phyloP scores from a whole-genome alignment of 305 asterid species.

The Solanum hybrid region DNA sequence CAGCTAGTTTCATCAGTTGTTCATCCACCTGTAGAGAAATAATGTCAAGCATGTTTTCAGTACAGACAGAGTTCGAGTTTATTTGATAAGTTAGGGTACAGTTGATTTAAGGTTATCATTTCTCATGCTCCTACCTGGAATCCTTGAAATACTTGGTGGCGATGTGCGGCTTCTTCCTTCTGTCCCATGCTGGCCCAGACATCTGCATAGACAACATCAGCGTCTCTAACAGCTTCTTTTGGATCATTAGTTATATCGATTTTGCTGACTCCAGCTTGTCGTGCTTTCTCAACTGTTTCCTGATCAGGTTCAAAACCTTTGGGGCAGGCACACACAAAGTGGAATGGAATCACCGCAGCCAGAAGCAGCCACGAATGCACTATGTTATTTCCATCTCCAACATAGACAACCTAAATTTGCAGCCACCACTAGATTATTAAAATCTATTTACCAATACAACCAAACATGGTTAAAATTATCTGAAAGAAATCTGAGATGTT shows the following conservation, averaged over 20 bases:
- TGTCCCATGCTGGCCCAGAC: slow-evolving; percentile 99
- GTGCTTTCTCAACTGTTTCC: slow-evolving; percentile 57
- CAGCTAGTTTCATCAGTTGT: slow-evolving; percentile 80
- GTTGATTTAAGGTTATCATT: background rate
- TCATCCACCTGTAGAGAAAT: slow-evolving; percentile 59
- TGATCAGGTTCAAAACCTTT: slow-evolving; percentile 81
- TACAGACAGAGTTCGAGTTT: background rate
- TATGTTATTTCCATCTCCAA: slow-evolving; percentile 96
- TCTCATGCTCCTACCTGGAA: slow-evolving; percentile 54
- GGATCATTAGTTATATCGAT: slow-evolving; percentile 77
- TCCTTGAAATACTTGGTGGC: slow-evolving; percentile 72
- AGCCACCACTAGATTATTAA: background rate
- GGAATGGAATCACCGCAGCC: slow-evolving; percentile 83
- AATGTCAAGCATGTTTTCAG: background rate
- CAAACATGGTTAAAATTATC: background rate
- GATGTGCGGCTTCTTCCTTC: slow-evolving; percentile 93
- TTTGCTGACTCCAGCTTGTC: slow-evolving; percentile 71
- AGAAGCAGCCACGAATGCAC: slow-evolving; percentile 88
- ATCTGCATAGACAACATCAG: slow-evolving; percentile 90
- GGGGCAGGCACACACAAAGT: slow-evolving; percentile 91
- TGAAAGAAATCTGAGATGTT: background rate
- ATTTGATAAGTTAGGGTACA: background rate
- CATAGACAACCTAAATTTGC: slow-evolving; percentile 69
- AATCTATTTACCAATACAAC: background rate
- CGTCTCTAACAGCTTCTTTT: slow-evolving; percentile 83